These are phyloP conservation scores for Teunomyces atbi DNA, from an alignment of 805 yeast genomes.

Conservation along the genomic window DNA sequence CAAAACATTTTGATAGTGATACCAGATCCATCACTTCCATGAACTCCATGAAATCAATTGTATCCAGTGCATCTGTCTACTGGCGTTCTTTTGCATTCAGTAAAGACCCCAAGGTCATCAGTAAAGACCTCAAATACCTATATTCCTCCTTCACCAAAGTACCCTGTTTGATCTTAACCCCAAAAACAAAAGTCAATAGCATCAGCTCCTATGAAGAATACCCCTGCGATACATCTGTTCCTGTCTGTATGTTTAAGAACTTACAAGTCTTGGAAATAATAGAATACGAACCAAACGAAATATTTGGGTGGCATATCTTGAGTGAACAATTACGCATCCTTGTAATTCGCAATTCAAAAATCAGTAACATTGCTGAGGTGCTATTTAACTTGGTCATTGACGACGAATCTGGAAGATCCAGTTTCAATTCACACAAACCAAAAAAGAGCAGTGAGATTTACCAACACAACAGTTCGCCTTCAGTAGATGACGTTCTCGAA, in stretches of 20 bases:
- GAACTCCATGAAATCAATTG: slow-evolving; percentile 53
- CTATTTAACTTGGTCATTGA: slow-evolving; percentile 52
- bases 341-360: slow-evolving; percentile 50
- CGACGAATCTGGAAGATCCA: slow-evolving; percentile 44
- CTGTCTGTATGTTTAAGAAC: slow-evolving; percentile 59
- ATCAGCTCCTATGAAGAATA: slow-evolving; percentile 66
- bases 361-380: slow-evolving; percentile 53
- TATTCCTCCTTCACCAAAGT: slow-evolving; percentile 63
- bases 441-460: slow-evolving; percentile 13
- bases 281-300: slow-evolving; percentile 62
- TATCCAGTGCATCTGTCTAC: slow-evolving; percentile 40
- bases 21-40: slow-evolving; percentile 55
- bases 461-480: not conserved
- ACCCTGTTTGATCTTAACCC: slow-evolving; percentile 61
- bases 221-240: slow-evolving; percentile 70
- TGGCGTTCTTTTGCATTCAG: slow-evolving; percentile 37
- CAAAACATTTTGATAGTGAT: slow-evolving; percentile 41
- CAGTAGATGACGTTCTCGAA: slow-evolving; percentile 11
- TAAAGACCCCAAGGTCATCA: slow-evolving; percentile 43
- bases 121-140: slow-evolving; percentile 53
- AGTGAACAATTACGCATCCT: slow-evolving; percentile 55
- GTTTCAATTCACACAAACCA: slow-evolving; percentile 25
- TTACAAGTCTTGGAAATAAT: slow-evolving; percentile 58
- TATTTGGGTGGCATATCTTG: slow-evolving; percentile 62
- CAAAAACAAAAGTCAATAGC: slow-evolving; percentile 55